Percentiles rank a stretch among this genome's conserved stretches.
Conservation (phyloP, 2,329 filamentous ascomycete species). For the Gaeumannomyces tritici region DNA sequence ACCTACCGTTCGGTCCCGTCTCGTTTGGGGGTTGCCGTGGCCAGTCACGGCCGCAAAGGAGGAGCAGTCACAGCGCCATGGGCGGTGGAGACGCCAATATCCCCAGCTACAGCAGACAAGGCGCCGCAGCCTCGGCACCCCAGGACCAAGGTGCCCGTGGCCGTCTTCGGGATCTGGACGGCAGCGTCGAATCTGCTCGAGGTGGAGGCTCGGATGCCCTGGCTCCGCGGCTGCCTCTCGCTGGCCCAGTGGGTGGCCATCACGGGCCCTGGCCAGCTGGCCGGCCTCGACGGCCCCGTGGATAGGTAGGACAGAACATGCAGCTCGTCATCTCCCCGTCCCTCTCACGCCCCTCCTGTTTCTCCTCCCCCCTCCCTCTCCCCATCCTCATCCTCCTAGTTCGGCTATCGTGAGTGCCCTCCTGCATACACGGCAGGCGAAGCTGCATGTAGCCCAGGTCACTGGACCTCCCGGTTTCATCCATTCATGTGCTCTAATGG, state of each 20-base stretch:
- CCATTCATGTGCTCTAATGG: too few relatives aligned
- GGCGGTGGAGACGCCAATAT: neutral
- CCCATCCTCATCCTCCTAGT: neutral
- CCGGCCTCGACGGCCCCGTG: constrained; percentile 64
- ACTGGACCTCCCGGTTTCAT: constrained; percentile 25
- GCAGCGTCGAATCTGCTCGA: constrained; percentile 65
- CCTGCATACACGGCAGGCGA: constrained; percentile 15
- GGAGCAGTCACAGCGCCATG: neutral
- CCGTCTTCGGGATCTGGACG: constrained; percentile 69
- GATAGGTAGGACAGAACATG: constrained; percentile 66
- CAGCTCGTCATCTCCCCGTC: neutral
- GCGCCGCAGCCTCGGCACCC: neutral
- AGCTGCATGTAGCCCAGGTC: constrained; percentile 35
- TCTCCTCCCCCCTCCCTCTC: too few relatives aligned
- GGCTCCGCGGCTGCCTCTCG: constrained; percentile 68
- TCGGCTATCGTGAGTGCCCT: neutral
- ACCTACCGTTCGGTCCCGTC: constrained; percentile 59
- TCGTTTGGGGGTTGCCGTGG: constrained; percentile 19
- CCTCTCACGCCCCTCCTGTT: constrained; percentile 1
- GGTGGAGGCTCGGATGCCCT: constrained; percentile 77
- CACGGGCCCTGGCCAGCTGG: constrained; percentile 65
- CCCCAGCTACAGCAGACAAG: neutral
- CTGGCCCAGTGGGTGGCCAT: constrained; percentile 67
- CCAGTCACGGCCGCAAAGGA: neutral
- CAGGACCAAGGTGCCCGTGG: constrained; percentile 48